Base-by-base conservation (phyloP, 306 rosid genomes). In the Inga leiocalycina region DNA sequence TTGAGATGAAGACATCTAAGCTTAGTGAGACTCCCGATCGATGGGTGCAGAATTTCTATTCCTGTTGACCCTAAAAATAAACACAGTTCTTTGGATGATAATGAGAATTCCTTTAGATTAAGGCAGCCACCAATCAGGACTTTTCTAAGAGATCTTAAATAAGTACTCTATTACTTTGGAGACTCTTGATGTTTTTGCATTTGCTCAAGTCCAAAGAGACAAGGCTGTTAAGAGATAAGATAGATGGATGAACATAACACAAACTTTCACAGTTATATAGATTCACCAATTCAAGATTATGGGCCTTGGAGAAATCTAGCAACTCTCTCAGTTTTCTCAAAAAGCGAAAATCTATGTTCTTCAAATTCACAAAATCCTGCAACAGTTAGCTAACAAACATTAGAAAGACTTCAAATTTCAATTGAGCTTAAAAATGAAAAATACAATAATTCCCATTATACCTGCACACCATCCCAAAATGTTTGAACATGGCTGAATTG, bases 401-500 rank as follows among this genome's bases (percentile, higher is more conserved):
- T 4, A 35, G 10, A 54, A 16, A 54, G 61, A 17, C 57, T 51
- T 51, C 57, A 3, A 13, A 49, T 51, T 51, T 51, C 57, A 14
- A 51, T 14, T 51, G 4, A 37, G 7, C 41, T 51, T 51, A 51
- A 1, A n/a, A 5, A 11, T 6, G 48, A 24, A 48, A 2, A 51
- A 51, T 5, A 51, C 17, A 51, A 20, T 5, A 16, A 51, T 51
- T 15, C 6, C 0, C 7, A 51, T 51, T 10, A 51, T 78, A 71
- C 86, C 78, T 78, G 70, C 44, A 71, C 41, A 32, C 78, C 82
- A 16, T 73, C 66, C 79, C 77, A 64, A 43, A 84, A 70, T 52
- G 7, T 46, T 35, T 44, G 10, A 67, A 84, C 12, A 24, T n/a
- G 34, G 59, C 84, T 80, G 0, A 0, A 0, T 10, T 39, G 24